Evolutionary conservation across 768 basidiomycete genomes (phyloP).

Genomic region (Collybia mongolica): DNA sequence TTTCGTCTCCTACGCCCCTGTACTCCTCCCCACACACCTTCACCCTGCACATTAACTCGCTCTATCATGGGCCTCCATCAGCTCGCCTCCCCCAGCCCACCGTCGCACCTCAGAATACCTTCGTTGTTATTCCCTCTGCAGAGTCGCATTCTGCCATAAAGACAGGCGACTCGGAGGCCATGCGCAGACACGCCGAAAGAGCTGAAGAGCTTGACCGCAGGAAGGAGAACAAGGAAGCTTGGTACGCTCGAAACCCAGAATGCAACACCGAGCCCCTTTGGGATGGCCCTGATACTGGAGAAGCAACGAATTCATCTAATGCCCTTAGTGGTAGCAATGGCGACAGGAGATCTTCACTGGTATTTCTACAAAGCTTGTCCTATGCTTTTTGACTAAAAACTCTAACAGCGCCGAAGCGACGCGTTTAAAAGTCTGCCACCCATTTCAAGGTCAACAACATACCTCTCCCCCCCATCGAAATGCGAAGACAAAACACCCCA

Average conservation of each 20-base stretch:
- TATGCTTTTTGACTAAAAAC: no score
- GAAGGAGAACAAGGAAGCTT: slow-evolving; percentile 22
- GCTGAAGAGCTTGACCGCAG: slow-evolving; percentile 14
- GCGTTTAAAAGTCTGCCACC: no score
- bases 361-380: no score
- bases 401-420: no score
- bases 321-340: no score
- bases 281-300: no score
- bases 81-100: background rate
- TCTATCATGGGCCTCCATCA: slow-evolving; percentile 13
- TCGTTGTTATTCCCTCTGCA: slow-evolving; percentile 5
- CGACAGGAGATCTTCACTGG: no score
- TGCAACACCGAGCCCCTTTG: background rate
- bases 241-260: slow-evolving; percentile 11
- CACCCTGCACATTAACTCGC: slow-evolving; percentile 19
- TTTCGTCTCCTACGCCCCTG: slow-evolving; percentile 13
- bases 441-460: no score
- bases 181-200: slow-evolving; percentile 13
- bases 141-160: slow-evolving; percentile 3
- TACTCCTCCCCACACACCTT: slow-evolving; percentile 20
- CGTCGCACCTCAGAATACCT: slow-evolving; percentile 11
- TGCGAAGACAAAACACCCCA: no score
- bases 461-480: no score
- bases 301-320: no score
- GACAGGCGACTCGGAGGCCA: slow-evolving; percentile 16